These are phyloP conservation scores for Trichocomaceae sp. DNA, from an alignment of 2,329 filamentous ascomycete genomes.

Conservation along the genomic window DNA sequence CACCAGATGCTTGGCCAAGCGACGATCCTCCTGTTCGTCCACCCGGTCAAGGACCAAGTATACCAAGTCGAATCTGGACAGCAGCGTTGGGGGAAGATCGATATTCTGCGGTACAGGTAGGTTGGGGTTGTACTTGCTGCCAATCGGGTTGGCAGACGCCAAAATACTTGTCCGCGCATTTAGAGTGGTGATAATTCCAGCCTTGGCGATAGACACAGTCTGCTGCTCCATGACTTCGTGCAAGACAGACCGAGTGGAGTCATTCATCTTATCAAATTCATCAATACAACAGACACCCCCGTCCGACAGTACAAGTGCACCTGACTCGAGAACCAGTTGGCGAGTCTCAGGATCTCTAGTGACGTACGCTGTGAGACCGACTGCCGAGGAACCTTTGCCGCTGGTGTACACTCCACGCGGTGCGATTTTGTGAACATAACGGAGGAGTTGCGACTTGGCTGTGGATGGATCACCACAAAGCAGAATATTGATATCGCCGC, in stretches of 20 bases:
- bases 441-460: conserved; percentile 86
- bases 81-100: conserved; percentile 85
- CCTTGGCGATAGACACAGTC: conserved; percentile 71
- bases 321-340: conserved; percentile 67
- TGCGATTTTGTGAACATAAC: conserved; percentile 96
- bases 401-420: conserved; percentile 76
- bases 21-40: conserved; percentile 82
- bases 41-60: conserved; percentile 93
- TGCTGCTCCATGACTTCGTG: conserved; percentile 80
- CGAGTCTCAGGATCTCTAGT: conserved; percentile 68
- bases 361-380: conserved; percentile 71
- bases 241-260: conserved; percentile 64
- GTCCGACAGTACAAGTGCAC: conserved; percentile 66
- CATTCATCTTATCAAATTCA: conserved; percentile 75
- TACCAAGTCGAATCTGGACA: conserved; percentile 94
- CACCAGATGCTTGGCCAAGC: conserved; percentile 83
- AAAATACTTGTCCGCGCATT: conserved; percentile 95
- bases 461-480: conserved; percentile 97
- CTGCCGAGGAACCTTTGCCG: conserved; percentile 68
- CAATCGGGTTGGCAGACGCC: conserved; percentile 94
- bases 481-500: conserved; percentile 94
- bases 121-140: conserved; percentile 94
- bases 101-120: conserved; percentile 96
- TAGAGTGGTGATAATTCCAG: conserved; percentile 75
- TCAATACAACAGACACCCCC: conserved; percentile 73